These are phyloP conservation scores for Cercospora sp. DNA, from an alignment of 2,329 filamentous ascomycete genomes.

Conservation along the genomic window DNA sequence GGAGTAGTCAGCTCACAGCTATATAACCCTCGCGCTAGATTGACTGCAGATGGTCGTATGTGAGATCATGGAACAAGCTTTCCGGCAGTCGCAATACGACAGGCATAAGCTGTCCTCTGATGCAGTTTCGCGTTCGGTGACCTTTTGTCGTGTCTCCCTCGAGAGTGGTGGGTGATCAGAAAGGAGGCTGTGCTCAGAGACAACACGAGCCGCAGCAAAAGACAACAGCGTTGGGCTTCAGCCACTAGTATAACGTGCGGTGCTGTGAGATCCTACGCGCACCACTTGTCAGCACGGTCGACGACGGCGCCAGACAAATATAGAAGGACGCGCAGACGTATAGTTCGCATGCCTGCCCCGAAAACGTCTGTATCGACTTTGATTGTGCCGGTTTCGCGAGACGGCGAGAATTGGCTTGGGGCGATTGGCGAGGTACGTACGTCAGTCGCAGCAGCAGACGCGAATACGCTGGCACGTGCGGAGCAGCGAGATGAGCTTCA, in stretches of 20 bases:
- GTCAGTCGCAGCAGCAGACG: constrained; percentile 1
- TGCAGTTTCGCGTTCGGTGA: background rate
- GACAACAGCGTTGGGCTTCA: background rate
- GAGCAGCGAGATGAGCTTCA: constrained; percentile 3
- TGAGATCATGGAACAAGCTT: background rate
- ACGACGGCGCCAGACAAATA: background rate
- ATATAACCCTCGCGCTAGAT: background rate
- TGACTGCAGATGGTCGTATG: background rate
- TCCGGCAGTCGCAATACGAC: background rate
- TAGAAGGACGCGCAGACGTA: background rate
- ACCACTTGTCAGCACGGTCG: background rate
- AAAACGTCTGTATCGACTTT: background rate
- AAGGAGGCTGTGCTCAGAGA: constrained; percentile 2
- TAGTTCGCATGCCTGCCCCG: background rate
- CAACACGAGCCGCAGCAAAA: background rate
- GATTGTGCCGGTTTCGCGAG: background rate
- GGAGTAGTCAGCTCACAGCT: background rate
- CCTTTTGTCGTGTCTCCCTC: background rate
- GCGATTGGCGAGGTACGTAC: background rate
- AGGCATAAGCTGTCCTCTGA: background rate
- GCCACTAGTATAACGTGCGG: background rate
- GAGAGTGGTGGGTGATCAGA: background rate
- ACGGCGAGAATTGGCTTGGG: background rate
- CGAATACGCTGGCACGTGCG: constrained; percentile 6
- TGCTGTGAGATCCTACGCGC: background rate